Percentiles rank a stretch among this genome's conserved stretches.
These are phyloP conservation scores for Moricandia arvensis DNA, from an alignment of 345 rosid species.

Conservation along the genomic window DNA sequence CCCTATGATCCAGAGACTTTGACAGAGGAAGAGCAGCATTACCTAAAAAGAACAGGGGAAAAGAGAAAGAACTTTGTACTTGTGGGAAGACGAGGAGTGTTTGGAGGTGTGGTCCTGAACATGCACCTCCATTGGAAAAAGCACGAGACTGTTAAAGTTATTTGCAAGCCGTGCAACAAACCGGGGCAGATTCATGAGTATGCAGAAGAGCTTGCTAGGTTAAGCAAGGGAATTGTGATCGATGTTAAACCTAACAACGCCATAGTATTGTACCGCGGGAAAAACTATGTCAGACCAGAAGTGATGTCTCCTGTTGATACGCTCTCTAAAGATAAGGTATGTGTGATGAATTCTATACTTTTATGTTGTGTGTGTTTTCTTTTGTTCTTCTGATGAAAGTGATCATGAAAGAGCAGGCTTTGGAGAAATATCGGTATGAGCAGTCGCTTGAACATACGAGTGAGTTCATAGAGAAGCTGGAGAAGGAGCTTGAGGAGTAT, in stretches of 20 bases:
- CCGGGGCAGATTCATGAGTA: constrained; percentile 80
- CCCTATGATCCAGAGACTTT: constrained; percentile 75
- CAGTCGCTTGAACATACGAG: constrained; percentile 96
- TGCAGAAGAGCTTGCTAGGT: constrained; percentile 76
- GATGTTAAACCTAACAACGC: constrained; percentile 71
- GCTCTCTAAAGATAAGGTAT: constrained; percentile 77
- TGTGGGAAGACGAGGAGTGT: constrained; percentile 91
- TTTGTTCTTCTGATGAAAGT: constrained; percentile 1
- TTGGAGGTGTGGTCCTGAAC: constrained; percentile 93
- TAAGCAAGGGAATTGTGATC: constrained; percentile 82
- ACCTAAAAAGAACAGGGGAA: constrained; percentile 84
- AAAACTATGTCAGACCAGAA: constrained; percentile 79
- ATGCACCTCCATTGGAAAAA: constrained; percentile 99
- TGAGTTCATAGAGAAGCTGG: constrained; percentile 85
- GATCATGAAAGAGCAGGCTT: constrained; percentile 48
- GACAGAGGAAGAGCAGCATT: constrained; percentile 92
- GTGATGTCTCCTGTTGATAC: constrained; percentile 78
- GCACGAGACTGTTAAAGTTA: constrained; percentile 90
- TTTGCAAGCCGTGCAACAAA: constrained; percentile 79
- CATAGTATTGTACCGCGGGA: constrained; percentile 80
- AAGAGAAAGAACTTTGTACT: constrained; percentile 80
- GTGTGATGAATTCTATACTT: not conserved
- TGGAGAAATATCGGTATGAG: constrained; percentile 73
- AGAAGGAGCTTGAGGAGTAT: constrained; percentile 81
- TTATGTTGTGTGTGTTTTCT: not conserved